These are phyloP conservation scores for Ophiosphaerella herpotricha DNA, from an alignment of 2,329 filamentous ascomycete species.

Conservation along the genomic window DNA sequence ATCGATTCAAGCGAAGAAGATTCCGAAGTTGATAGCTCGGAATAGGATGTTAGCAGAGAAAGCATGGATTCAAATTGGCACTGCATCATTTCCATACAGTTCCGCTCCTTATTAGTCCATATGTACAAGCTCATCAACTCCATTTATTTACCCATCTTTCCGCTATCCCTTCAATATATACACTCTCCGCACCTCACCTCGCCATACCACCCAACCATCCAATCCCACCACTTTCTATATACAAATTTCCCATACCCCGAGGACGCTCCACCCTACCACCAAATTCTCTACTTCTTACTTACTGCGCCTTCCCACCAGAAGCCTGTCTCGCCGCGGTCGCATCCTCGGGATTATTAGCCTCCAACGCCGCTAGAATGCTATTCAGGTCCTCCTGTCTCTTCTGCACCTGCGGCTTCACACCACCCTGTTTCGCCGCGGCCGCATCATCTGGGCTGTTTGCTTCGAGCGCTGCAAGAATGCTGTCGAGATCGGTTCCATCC, in stretches of 20 bases:
- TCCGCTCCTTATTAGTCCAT: background rate
- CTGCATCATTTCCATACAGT: too few species aligned
- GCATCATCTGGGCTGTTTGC: slow-evolving; percentile 32
- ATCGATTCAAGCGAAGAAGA: too few species aligned
- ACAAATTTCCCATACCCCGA: background rate
- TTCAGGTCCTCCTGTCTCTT: slow-evolving; percentile 21
- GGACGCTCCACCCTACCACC: background rate
- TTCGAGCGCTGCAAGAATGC: slow-evolving; percentile 28
- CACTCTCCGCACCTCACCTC: background rate
- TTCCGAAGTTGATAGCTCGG: too few species aligned
- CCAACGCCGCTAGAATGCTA: slow-evolving; percentile 24
- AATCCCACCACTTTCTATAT: background rate
- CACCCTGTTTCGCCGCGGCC: slow-evolving; percentile 16
- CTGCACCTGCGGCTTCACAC: background rate
- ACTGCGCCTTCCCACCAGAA: background rate
- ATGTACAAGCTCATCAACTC: background rate
- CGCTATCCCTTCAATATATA: background rate
- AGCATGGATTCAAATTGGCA: too few species aligned
- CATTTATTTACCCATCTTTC: too few species aligned
- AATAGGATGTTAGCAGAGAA: too few species aligned
- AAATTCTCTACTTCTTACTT: background rate
- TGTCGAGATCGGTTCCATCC: slow-evolving; percentile 16
- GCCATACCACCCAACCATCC: background rate
- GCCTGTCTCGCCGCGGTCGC: slow-evolving; percentile 22
- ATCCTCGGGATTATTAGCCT: slow-evolving; percentile 27